Base-by-base conservation (phyloP, 2,329 filamentous ascomycete genomes). In the Colletotrichum kahawae region DNA sequence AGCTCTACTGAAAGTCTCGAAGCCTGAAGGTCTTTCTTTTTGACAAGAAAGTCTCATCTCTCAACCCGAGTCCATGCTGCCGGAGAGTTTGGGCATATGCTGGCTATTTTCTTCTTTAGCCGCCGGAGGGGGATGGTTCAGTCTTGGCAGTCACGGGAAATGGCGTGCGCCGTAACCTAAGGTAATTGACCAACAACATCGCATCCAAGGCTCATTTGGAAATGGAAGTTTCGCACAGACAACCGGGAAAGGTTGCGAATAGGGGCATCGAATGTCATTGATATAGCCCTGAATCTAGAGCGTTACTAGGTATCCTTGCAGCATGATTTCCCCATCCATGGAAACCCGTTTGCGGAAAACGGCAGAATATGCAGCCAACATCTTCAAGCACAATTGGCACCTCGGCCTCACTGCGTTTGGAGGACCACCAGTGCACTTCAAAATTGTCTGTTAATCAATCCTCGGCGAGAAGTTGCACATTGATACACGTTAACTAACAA, bases 381-480 rank as follows among this genome's bases (percentile, higher is more conserved):
- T 60, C 57, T 51, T 74, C 7, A 71, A 68, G 62, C 64, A 57
- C 31, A 83, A 85, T 29, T 93, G 90, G 90, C 86, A 93, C 82
- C 82, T 93, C 4, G 91, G 91, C 1, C 88, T 93, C 78, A 93
- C 90, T 0, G 83, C 89, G 0, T 93, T 93, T 79, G 92, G 92
- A 3, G 92, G 92, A 0, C 92, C 92, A 4, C 88, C 92, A 0
- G 92, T 93, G 10, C 92, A 94, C 81, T 93, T 94, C 78, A 88
- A 91, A 78, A 93, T 93, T 62, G 84, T 87, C n/a, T 36, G 60
- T 63, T 0, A 0, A 51, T 21, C 4, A n/a, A 51, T 21, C 5
- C 43, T 51, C 10, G 43, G n/a, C 38, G 38, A 43, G 38, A 43
- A 43, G 38, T n/a, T 43, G 38, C 38, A 43, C 38, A 43, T 18